Evolutionary conservation across 2,329 filamentous ascomycete species (phyloP).

Genomic region (Diaporthe longicolla): DNA sequence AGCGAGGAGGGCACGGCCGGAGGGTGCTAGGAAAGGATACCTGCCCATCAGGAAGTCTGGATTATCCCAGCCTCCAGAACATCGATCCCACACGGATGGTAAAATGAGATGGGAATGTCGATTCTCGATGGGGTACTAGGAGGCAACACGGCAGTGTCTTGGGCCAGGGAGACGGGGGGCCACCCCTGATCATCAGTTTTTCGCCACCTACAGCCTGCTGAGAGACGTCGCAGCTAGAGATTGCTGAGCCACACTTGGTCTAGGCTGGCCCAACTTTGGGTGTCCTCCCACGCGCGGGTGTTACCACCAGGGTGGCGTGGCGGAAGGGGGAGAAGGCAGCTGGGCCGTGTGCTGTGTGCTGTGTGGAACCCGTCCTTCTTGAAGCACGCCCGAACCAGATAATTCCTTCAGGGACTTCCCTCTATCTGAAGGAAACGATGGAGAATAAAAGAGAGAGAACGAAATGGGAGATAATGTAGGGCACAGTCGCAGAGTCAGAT

Average conservation of each 20-base stretch:
- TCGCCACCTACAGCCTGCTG: slow-evolving; percentile 39
- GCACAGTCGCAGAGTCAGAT: background rate
- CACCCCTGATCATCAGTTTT: slow-evolving; percentile 37
- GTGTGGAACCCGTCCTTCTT: background rate
- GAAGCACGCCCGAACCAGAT: background rate
- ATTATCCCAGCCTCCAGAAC: slow-evolving; percentile 35
- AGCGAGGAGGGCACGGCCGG: slow-evolving; percentile 8
- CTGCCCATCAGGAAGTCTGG: slow-evolving; percentile 27
- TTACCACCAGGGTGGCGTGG: slow-evolving; percentile 13
- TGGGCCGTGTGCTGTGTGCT: background rate
- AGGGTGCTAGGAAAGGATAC: slow-evolving; percentile 24
- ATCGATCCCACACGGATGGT: slow-evolving; percentile 41
- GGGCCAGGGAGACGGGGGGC: slow-evolving; percentile 27
- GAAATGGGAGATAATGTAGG: background rate
- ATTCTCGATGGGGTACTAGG: slow-evolving; percentile 39
- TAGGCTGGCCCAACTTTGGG: slow-evolving; percentile 39
- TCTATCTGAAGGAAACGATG: background rate
- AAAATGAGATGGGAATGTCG: slow-evolving; percentile 41
- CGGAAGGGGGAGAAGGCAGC: background rate
- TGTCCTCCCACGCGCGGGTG: slow-evolving; percentile 12
- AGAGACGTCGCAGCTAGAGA: slow-evolving; percentile 32
- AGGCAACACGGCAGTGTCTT: slow-evolving; percentile 32
- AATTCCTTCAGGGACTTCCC: background rate
- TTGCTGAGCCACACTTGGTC: slow-evolving; percentile 46
- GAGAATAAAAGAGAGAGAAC: background rate